Base-by-base conservation (phyloP, 2,329 filamentous ascomycete genomes). In the Fusarium bactridioides region DNA sequence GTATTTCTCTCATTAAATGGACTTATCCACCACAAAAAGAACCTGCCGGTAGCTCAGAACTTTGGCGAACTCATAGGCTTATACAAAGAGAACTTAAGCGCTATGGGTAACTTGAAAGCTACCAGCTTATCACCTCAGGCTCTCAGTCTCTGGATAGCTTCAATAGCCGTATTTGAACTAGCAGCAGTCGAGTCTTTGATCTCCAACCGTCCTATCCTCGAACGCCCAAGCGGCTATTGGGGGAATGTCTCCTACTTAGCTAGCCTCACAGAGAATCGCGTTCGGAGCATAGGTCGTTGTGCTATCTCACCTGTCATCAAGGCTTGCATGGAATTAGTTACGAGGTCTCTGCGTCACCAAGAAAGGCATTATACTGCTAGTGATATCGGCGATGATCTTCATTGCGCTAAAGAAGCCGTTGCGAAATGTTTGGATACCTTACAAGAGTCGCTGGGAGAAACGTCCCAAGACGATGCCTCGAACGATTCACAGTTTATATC, bases 151-250 rank as follows among this genome's bases (percentile, higher is more conserved):
- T 59, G 64, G 27, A 10, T 31, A 10, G 19, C 19, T 21, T 66
- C 38, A 3, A 12, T 23, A 13, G 5, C 51, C 0, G 23, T 55
- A 16, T 31, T 59, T 6, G 64, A 66, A 10, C 4, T 35, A 8
- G 33, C 27, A 19, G 44, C 35, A 27, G 16, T 16, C 5, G 27
- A 40, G 5, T 23, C 41, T 16, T 21, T 38, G 18, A 12, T 7
- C 0, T 23, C 10, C 5, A 19, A 29, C 6, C 21, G 13, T 5
- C n/a, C 19, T 3, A 21, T 13, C 12, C 7, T 33, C 4, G 40
- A 31, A 18, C 61, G 64, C 4, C 61, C 38, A 7, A 40, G 50
- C 3, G 16, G 61, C 2, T 66, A 66, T 7, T 59, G 38, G 61
- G 23, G 16, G 15, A 35, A 11, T 1, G 10, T 45, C 3, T 12